Evolutionary conservation across 306 rosid species (phyloP).

Genomic region (Carpinus fangiana): DNA sequence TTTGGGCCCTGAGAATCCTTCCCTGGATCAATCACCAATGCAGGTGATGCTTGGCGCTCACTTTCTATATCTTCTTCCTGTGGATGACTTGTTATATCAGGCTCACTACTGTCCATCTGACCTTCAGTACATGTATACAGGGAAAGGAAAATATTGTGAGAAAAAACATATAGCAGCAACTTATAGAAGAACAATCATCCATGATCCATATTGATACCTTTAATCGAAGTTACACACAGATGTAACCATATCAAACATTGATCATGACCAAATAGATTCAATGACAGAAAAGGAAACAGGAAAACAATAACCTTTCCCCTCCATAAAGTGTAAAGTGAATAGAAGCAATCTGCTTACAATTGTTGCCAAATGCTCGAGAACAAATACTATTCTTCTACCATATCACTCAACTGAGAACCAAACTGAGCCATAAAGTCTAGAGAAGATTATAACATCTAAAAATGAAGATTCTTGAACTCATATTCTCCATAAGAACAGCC

Average conservation of each 20-base stretch:
- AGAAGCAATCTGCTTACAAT: not conserved
- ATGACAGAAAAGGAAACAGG: not conserved
- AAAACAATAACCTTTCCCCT: not conserved
- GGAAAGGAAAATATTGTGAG: not conserved
- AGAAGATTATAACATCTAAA: not conserved
- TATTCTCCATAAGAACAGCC: constrained; percentile 3
- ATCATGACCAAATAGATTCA: not conserved
- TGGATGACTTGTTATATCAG: constrained; percentile 25
- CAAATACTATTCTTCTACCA: not conserved
- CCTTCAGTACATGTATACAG: constrained; percentile 26
- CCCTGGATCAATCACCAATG: constrained; percentile 25
- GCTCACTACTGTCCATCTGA: constrained; percentile 34
- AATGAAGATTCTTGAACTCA: not conserved
- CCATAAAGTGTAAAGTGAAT: not conserved
- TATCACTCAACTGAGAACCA: not conserved
- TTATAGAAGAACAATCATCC: constrained; percentile 1
- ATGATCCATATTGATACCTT: not conserved
- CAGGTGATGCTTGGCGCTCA: constrained; percentile 29
- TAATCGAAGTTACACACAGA: not conserved
- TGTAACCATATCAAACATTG: not conserved
- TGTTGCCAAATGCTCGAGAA: not conserved
- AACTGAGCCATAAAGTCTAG: not conserved
- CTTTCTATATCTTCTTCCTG: constrained; percentile 20
- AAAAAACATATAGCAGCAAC: constrained; percentile 11
- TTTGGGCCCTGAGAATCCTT: constrained; percentile 11